Base-by-base conservation (phyloP, 2,329 filamentous ascomycete species). In the Diplodia intermedia region DNA sequence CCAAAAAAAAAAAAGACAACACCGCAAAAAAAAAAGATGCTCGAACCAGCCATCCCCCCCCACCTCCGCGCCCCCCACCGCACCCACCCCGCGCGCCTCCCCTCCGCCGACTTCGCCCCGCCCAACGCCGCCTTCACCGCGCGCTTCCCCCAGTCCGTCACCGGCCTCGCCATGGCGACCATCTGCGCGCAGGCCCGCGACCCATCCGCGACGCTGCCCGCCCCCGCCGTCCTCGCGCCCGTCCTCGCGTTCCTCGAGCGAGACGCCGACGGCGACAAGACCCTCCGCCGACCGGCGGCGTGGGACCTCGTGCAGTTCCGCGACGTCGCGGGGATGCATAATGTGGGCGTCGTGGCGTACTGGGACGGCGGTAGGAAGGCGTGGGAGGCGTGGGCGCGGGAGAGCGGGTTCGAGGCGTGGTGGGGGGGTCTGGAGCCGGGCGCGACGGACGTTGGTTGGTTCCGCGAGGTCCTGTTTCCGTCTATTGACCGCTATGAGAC, bases 401-500 rank as follows among this genome's bases (percentile, higher is more conserved):
- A 0, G 0, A 63, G 60, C 14, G 60, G 60, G 3, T 63, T 63
- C 20, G 60, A 15, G 18, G 33, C 2, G 43, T 63, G 60, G 60
- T 63, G 60, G 60, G 6, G 4, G 9, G 40, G 23, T 11, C 18
- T 63, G 4, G 69, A 77, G 11, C 69, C 72, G 12, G 71, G 70
- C n/a, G 60, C 50, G 2, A 8, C 9, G 11, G 18, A n/a, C 0
- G 70, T 79, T 15, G 81, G 82, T 14, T 83, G 78, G 79, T 83
- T 83, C 71, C 71, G 78, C 26, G 81, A 84, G 70, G 71, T 82
- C 36, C 78, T 84, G 67, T 72, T 76, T 31, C 82, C 82, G 2
- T 74, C 77, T 1, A 72, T 82, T 2, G 80, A 83, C 68, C 77
- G 80, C 14, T 78, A 82, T 71, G 81, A 84, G 70, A 83, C 80